Base-by-base conservation (phyloP, 2,329 filamentous ascomycete species). In the Apiospora rasikravindrae region DNA sequence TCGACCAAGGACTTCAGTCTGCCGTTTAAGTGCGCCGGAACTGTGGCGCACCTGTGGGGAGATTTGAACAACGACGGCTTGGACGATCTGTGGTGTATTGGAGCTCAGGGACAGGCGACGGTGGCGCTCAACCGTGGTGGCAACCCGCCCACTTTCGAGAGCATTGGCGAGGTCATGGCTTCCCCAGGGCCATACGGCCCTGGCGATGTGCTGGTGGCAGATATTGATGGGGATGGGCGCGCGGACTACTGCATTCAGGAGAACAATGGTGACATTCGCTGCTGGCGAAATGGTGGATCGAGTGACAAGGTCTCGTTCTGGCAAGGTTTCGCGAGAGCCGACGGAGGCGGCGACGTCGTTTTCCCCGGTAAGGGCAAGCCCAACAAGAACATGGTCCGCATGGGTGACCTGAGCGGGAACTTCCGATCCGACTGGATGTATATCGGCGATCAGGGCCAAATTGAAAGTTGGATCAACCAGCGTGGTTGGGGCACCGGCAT, bases 361-460 rank as follows among this genome's bases (percentile, higher is more conserved):
- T 42, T 69, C 29, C 13, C 68, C 4, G 68, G 68, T 29, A 37
- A 53, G 47, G 49, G 68, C 47, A 69, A 51, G 68, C 29, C 68
- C 29, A 69, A 57, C 68, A 69, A 69, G 47, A 40, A 57, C 47
- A 69, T 69, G 68, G 68, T 69, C 1, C 47, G 68, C 29, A 24
- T 69, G 45, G 68, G 68, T 11, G 68, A 69, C 33, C 11, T 69
- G 33, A 69, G 42, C 47, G 68, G 68, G 22, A 44, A 69, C 47
- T 69, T 37, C 29, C 68, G 68, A 14, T 37, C 68, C 47, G 68
- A 69, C 68, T 69, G 68, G 68, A 69, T 69, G 68, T 69, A 69
- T n/a, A 69, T 69, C 37, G 68, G 68, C 24, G 68, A 69, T 33
- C 68, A 42, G 47, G 68, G 68, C 68, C 45, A 69, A 33, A 33